These are phyloP conservation scores for Apiospora koreana DNA, from an alignment of 2,329 filamentous ascomycete species.

Conservation along the genomic window DNA sequence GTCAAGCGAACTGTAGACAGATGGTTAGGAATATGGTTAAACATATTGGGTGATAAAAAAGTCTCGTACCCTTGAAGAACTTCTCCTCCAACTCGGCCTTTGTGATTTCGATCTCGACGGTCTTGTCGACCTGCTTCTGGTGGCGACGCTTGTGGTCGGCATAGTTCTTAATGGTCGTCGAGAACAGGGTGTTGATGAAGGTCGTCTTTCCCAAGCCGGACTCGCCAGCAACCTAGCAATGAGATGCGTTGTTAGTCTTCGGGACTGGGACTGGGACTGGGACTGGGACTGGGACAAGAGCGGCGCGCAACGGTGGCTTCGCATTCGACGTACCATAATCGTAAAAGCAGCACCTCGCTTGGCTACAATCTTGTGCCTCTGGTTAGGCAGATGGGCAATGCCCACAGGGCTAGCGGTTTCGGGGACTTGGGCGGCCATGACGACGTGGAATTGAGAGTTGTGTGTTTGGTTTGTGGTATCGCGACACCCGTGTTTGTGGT, in stretches of 20 bases:
- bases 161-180: slow-evolving; percentile 99
- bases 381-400: slow-evolving; percentile 74
- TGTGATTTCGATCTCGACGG: slow-evolving; percentile 99
- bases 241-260: slow-evolving; percentile 11
- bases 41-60: neutral
- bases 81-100: slow-evolving; percentile 99
- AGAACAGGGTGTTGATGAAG: slow-evolving; percentile 99
- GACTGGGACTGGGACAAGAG: neutral
- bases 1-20: slow-evolving; percentile 79
- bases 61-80: slow-evolving; percentile 88
- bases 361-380: slow-evolving; percentile 70
- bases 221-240: slow-evolving; percentile 85
- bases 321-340: slow-evolving; percentile 76
- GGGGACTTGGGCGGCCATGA: slow-evolving; percentile 33
- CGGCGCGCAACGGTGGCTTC: neutral
- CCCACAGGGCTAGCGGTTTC: slow-evolving; percentile 70
- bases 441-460: neutral
- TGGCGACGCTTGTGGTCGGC: slow-evolving; percentile 99
- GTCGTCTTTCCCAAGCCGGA: slow-evolving; percentile 98
- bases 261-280: neutral
- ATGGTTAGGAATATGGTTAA: slow-evolving; percentile 13
- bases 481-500: slow-evolving; percentile 12
- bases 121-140: slow-evolving; percentile 99
- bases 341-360: slow-evolving; percentile 96
- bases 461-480: slow-evolving; percentile 31